These are phyloP conservation scores for Vigna angularis DNA, from an alignment of 306 rosid genomes.

Conservation along the genomic window DNA sequence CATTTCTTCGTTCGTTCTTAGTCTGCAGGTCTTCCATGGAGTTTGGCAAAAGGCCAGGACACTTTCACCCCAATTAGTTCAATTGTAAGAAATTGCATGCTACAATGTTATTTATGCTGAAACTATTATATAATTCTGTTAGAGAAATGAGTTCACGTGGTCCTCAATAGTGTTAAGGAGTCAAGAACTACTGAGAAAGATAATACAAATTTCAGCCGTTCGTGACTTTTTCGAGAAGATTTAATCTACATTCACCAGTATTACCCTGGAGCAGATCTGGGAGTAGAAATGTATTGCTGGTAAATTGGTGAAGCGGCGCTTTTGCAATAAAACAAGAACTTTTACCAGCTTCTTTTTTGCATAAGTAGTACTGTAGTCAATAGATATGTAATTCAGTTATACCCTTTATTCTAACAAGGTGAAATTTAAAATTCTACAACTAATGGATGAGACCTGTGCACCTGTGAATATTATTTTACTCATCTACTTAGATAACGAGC, in stretches of 20 bases:
- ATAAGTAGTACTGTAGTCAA: slow-evolving; percentile 10
- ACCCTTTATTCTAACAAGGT: slow-evolving; percentile 7
- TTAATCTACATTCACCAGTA: slow-evolving; percentile 10
- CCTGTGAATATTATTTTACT: slow-evolving; percentile 14
- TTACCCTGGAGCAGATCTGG: not conserved
- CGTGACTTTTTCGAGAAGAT: not conserved
- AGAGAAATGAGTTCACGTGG: slow-evolving; percentile 11
- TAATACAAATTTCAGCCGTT: slow-evolving; percentile 23
- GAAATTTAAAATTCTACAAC: slow-evolving; percentile 22
- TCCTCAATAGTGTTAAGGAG: slow-evolving; percentile 18
- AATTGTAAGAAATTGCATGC: slow-evolving; percentile 50
- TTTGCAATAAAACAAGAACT: slow-evolving; percentile 5
- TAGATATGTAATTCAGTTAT: slow-evolving; percentile 12
- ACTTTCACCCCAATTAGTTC: slow-evolving; percentile 95
- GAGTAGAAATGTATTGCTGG: slow-evolving; percentile 3
- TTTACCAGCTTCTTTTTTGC: slow-evolving; percentile 25
- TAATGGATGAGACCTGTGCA: not conserved
- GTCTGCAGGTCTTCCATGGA: slow-evolving; percentile 99
- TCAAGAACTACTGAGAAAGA: slow-evolving; percentile 21
- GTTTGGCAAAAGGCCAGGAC: slow-evolving; percentile 90
- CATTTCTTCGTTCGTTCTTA: slow-evolving; percentile 42
- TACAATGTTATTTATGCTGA: slow-evolving; percentile 38
- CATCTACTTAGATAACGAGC: slow-evolving; percentile 8
- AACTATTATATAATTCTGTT: slow-evolving; percentile 21
- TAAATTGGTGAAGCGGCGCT: slow-evolving; percentile 4